Conservation (phyloP, 2,329 filamentous ascomycete species). For the Fusarium irregulare region DNA sequence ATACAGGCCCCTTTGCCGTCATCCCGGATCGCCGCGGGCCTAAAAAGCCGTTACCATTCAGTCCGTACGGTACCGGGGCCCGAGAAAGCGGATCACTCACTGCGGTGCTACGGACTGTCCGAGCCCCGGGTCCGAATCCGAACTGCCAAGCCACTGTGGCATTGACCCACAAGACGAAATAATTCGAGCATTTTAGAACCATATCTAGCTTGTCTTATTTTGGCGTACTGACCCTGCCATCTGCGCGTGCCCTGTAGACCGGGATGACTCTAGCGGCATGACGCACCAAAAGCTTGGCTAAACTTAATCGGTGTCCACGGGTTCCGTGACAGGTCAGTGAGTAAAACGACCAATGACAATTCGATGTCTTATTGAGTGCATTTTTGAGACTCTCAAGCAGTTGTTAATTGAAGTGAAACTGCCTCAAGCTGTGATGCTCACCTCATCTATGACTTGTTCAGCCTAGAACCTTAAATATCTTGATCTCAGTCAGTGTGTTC, state of each 20-base stretch:
- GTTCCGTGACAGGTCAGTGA: neutral
- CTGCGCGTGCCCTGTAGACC: neutral
- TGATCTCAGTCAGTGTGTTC: too few species aligned
- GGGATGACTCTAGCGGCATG: neutral
- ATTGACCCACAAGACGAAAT: neutral
- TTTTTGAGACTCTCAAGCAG: neutral
- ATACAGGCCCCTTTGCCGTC: neutral
- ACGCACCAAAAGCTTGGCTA: neutral
- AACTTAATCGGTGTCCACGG: neutral
- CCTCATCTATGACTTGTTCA: too few species aligned
- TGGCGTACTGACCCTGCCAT: neutral
- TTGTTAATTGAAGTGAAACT: too few species aligned
- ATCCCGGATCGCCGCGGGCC: neutral
- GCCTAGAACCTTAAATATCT: too few species aligned
- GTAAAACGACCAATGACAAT: rapidly evolving
- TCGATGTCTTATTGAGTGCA: neutral
- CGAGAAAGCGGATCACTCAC: neutral
- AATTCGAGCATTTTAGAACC: neutral
- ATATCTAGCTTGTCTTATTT: too few species aligned
- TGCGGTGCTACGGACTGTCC: slow-evolving; percentile 24
- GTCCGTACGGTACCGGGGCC: neutral
- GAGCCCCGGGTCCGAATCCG: neutral
- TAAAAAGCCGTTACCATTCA: neutral
- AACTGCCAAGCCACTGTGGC: neutral
- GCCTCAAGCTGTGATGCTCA: too few species aligned